Evolutionary conservation across 2,329 filamentous ascomycete genomes (phyloP).

Genomic region (Fusarium sp.): DNA sequence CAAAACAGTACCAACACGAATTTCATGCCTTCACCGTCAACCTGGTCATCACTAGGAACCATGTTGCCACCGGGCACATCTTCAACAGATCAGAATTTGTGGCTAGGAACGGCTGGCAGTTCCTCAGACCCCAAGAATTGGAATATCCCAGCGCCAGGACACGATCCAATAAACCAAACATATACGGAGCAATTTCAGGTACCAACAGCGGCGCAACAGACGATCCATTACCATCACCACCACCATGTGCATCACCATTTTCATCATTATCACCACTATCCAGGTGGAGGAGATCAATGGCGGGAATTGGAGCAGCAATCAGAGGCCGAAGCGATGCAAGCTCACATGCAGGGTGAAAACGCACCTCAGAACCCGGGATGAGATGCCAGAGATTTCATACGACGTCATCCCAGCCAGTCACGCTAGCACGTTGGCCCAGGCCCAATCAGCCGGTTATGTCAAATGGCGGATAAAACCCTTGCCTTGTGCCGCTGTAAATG

Average conservation of each 20-base stretch:
- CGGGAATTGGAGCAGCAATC: conserved; percentile 37
- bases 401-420: neutral
- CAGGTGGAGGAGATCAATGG: conserved; percentile 29
- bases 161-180: conserved; percentile 17
- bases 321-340: conserved; percentile 38
- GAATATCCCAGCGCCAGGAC: conserved; percentile 14
- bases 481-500: neutral
- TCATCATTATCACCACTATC: conserved; percentile 42
- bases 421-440: neutral
- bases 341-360: conserved; percentile 23
- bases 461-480: neutral
- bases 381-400: neutral
- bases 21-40: conserved; percentile 28
- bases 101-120: conserved; percentile 23
- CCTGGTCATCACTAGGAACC: conserved; percentile 35
- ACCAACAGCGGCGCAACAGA: conserved; percentile 21
- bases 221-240: conserved; percentile 36
- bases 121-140: conserved; percentile 30
- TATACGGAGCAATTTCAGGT: conserved; percentile 35
- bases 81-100: conserved; percentile 22
- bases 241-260: conserved; percentile 44
- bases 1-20: neutral
- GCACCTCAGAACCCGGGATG: conserved; percentile 28
- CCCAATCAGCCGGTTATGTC: neutral
- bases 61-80: conserved; percentile 30